Conservation (phyloP, 1,139 yeast species). For the Kodamaea derodonti region DNA sequence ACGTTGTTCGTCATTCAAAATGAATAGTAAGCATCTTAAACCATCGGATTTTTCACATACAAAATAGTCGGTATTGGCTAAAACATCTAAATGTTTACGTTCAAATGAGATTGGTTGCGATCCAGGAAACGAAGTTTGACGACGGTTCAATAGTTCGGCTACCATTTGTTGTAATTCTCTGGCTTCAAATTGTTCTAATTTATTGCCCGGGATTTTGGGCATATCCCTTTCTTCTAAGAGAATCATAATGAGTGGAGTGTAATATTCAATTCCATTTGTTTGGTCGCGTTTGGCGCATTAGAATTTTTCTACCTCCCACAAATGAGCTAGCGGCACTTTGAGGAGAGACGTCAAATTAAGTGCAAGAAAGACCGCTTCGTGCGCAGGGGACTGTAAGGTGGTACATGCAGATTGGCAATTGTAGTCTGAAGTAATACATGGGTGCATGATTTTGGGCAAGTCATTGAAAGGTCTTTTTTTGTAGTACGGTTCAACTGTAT, state of each 20-base stretch:
- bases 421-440: too few relatives aligned
- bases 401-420: too few relatives aligned
- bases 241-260: constrained; percentile 20
- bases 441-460: too few relatives aligned
- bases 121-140: constrained; percentile 66
- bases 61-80: constrained; percentile 60
- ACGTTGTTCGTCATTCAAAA: constrained; percentile 65
- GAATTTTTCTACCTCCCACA: too few relatives aligned
- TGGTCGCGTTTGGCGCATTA: too few relatives aligned
- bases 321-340: too few relatives aligned
- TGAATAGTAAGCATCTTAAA: constrained; percentile 68
- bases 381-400: too few relatives aligned
- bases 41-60: constrained; percentile 98
- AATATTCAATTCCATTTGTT: too few relatives aligned
- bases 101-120: constrained; percentile 95
- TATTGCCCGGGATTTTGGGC: constrained; percentile 82
- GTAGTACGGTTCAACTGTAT: too few relatives aligned
- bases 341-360: too few relatives aligned
- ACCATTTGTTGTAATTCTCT: constrained; percentile 66
- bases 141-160: constrained; percentile 59
- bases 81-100: constrained; percentile 61
- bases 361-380: too few relatives aligned
- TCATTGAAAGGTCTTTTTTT: too few relatives aligned
- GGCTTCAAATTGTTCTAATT: constrained; percentile 68
- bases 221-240: constrained; percentile 55